Base-by-base conservation (phyloP, 805 yeast genomes). In the Starmerella scarabaei region DNA sequence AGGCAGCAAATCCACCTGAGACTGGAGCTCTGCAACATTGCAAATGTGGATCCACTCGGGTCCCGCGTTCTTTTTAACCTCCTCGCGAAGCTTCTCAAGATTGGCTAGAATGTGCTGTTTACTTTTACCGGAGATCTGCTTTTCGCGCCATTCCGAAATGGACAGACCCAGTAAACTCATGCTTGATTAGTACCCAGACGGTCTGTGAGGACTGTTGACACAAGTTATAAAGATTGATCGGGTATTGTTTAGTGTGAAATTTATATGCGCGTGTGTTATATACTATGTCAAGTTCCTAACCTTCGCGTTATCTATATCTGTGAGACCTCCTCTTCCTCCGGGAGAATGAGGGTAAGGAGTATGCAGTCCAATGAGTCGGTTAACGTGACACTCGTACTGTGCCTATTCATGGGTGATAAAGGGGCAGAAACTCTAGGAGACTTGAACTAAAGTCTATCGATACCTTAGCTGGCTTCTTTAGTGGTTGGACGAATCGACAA, bases 11-110 rank as follows among this genome's bases (percentile, higher is more conserved):
- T 68, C 68, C 85, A 94, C 83, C 61, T 88, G 97, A 49, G 76
- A 80, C 30, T 56, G 51, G 37, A 88, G 60, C 49, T 72, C 71
- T n/a, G 73, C 78, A 21, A 62, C 61, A 3, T 80, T 55, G 2
- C 80, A 79, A 18, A 84, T 57, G 4, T 93, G 75, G 53, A 88
- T 86, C 97, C 97, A 91, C 3, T 94, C 96, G 9, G 93, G 17
- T 26, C 41, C 48, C 16, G 40, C 36, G 15, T 12, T 11, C 15
- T 11, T 21, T 17, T 19, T 6, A 16, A 35, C 30, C 24, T 37
- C 40, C 5, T 27, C 26, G 8, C 30, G 39, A 18, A 43, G 36
- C n/a, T 32, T 37, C 3, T 29, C 15, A 17, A 46, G 27, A 30
- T 46, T 46, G 3, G 36, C 36, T 9, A 33, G 33, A 5, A 38